A percentile compares a stretch with the other conserved stretches of the same genome.
Conservation (phyloP, 2,329 filamentous ascomycete genomes). For the Fusarium chuoi region DNA sequence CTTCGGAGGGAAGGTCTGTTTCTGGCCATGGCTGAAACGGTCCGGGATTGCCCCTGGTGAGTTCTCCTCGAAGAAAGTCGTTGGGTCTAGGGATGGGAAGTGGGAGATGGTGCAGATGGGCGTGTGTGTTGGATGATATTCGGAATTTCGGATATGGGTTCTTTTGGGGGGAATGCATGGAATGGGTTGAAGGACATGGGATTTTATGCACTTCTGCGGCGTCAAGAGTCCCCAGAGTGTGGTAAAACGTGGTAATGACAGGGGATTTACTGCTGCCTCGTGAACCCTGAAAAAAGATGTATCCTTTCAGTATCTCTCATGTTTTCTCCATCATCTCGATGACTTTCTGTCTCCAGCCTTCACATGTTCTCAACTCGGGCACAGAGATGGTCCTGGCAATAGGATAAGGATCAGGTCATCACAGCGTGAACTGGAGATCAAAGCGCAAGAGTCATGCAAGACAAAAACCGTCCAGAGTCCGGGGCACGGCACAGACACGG, state of each 20-base stretch:
- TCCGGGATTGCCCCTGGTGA: slow-evolving; percentile 6
- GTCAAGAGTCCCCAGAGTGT: slow-evolving; percentile 16
- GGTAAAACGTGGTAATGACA: slow-evolving; percentile 33
- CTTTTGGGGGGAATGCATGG: neutral
- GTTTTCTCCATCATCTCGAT: neutral
- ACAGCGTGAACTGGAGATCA: neutral
- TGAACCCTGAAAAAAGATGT: slow-evolving; percentile 14
- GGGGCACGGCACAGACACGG: slow-evolving; percentile 29
- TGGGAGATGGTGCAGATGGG: neutral
- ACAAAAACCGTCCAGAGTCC: slow-evolving; percentile 20
- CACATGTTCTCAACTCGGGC: neutral
- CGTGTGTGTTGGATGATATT: slow-evolving; percentile 1
- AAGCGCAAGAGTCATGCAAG: slow-evolving; percentile 34
- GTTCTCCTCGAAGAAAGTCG: neutral
- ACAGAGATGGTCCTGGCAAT: neutral
- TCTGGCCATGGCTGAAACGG: slow-evolving; percentile 38
- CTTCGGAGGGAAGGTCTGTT: slow-evolving; percentile 31
- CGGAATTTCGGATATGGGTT: slow-evolving; percentile 2
- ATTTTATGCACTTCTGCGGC: slow-evolving; percentile 20
- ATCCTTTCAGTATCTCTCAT: neutral
- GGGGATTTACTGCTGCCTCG: slow-evolving; percentile 8
- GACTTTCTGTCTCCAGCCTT: neutral
- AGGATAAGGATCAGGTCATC: neutral
- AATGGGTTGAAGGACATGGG: slow-evolving; percentile 1
- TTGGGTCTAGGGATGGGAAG: neutral